Evolutionary conservation across 1,284 basidiomycete species (phyloP).

Genomic region (Microbotryum lychnidis-dioicae): DNA sequence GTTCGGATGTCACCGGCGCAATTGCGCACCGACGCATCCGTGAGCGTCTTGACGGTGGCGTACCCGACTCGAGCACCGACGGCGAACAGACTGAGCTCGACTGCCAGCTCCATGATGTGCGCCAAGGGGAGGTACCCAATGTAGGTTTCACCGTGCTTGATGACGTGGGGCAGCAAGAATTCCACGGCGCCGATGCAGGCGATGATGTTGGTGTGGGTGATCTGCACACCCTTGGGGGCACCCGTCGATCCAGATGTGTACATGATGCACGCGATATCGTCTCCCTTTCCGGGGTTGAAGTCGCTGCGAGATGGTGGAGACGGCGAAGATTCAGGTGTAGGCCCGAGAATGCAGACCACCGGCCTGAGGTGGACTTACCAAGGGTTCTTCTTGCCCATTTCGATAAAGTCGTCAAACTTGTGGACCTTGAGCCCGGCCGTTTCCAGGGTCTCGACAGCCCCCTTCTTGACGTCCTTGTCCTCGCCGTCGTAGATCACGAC

Average conservation of each 20-base stretch:
- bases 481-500: constrained; percentile 82
- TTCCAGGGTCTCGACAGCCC: constrained; percentile 50
- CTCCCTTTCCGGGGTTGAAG: constrained; percentile 51
- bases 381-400: constrained; percentile 53
- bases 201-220: constrained; percentile 80
- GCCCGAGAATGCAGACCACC: constrained; percentile 39
- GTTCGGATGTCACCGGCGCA: constrained; percentile 81
- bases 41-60: constrained; percentile 91
- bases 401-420: constrained; percentile 61
- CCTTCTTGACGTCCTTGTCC: constrained; percentile 42
- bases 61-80: constrained; percentile 74
- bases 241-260: constrained; percentile 93
- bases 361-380: too few species aligned
- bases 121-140: constrained; percentile 68
- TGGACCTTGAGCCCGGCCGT: constrained; percentile 49
- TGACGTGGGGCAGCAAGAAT: constrained; percentile 65
- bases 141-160: constrained; percentile 57
- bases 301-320: constrained; percentile 38
- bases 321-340: too few species aligned
- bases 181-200: constrained; percentile 72
- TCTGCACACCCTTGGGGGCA: constrained; percentile 83
- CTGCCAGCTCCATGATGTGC: constrained; percentile 56
- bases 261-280: constrained; percentile 84
- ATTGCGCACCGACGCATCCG: constrained; percentile 77
- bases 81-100: constrained; percentile 51